Conservation (phyloP, 2,329 filamentous ascomycete genomes). For the Mycocentrospora acerina region DNA sequence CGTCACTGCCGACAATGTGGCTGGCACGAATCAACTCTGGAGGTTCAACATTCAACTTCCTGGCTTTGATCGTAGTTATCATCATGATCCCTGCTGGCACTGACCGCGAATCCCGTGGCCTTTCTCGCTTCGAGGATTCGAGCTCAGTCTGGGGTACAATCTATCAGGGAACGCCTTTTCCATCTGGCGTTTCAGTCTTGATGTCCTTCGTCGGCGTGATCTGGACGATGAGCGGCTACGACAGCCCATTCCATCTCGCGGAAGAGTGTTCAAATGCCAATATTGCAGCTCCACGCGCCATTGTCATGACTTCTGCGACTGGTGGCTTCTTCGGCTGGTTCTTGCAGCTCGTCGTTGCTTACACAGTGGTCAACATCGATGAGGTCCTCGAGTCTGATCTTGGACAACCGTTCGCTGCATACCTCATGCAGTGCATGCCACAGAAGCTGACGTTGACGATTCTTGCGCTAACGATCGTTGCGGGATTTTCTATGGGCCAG, state of each 20-base stretch:
- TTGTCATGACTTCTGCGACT: constrained; percentile 66
- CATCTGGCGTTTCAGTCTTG: constrained; percentile 65
- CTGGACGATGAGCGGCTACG: constrained; percentile 70
- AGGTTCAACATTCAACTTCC: constrained; percentile 70
- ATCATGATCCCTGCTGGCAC: constrained; percentile 68
- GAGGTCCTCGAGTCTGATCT: constrained; percentile 61
- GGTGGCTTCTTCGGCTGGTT: constrained; percentile 72
- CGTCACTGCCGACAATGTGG: constrained; percentile 70
- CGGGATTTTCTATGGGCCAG: constrained; percentile 71
- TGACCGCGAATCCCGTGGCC: constrained; percentile 51
- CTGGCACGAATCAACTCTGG: constrained; percentile 70
- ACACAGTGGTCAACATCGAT: constrained; percentile 67
- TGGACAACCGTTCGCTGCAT: constrained; percentile 71
- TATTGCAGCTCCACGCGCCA: constrained; percentile 69
- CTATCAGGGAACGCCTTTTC: constrained; percentile 66
- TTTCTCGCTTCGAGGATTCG: constrained; percentile 60
- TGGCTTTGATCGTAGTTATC: constrained; percentile 65
- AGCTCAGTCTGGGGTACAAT: constrained; percentile 66
- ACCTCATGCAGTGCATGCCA: constrained; percentile 66
- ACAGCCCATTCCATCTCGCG: constrained; percentile 70
- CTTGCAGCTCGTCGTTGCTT: constrained; percentile 71
- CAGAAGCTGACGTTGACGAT: constrained; percentile 63
- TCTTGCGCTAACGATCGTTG: constrained; percentile 66
- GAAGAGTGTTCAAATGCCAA: constrained; percentile 76
- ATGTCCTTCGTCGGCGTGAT: constrained; percentile 73